These are phyloP conservation scores for Psidium friedrichsthalianum DNA, from an alignment of 345 rosid species.

Conservation along the genomic window DNA sequence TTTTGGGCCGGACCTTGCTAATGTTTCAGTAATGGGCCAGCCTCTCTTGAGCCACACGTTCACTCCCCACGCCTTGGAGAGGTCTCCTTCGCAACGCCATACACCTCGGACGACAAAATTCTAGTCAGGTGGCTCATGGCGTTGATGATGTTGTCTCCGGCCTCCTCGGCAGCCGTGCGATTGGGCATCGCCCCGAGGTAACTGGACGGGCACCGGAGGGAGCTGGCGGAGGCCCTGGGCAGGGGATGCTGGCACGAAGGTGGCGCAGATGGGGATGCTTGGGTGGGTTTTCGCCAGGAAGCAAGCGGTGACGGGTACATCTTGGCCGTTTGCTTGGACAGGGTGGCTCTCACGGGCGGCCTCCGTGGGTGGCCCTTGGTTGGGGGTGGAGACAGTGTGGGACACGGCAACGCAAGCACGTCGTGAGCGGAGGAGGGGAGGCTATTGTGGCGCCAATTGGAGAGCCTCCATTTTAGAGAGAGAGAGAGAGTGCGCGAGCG, in stretches of 20 bases:
- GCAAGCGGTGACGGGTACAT: not conserved
- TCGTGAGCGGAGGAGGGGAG: not conserved
- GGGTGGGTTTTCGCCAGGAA: not conserved
- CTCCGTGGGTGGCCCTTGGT: not conserved
- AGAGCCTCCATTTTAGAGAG: slow-evolving; percentile 5
- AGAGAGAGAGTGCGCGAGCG: too few relatives aligned
- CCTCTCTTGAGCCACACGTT: slow-evolving; percentile 63
- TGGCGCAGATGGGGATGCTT: not conserved
- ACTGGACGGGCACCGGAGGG: slow-evolving; percentile 66
- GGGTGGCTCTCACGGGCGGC: slow-evolving; percentile 8
- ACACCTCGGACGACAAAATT: slow-evolving; percentile 63
- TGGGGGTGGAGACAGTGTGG: not conserved
- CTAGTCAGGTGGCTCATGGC: slow-evolving; percentile 74
- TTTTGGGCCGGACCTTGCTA: too few relatives aligned
- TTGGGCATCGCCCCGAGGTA: slow-evolving; percentile 71
- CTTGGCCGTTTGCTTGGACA: slow-evolving; percentile 12
- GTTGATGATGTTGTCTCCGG: slow-evolving; percentile 12
- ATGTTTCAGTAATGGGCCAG: too few relatives aligned
- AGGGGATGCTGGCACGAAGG: not conserved
- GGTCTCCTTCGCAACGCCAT: slow-evolving; percentile 72
- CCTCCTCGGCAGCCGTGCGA: slow-evolving; percentile 8
- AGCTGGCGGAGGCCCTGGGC: slow-evolving; percentile 37
- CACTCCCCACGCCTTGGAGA: slow-evolving; percentile 58
- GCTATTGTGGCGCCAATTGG: not conserved
- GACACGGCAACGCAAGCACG: not conserved